phyloP scores from a whole-genome alignment of 1,284 basidiomycete species.

The Athelia sp. region DNA sequence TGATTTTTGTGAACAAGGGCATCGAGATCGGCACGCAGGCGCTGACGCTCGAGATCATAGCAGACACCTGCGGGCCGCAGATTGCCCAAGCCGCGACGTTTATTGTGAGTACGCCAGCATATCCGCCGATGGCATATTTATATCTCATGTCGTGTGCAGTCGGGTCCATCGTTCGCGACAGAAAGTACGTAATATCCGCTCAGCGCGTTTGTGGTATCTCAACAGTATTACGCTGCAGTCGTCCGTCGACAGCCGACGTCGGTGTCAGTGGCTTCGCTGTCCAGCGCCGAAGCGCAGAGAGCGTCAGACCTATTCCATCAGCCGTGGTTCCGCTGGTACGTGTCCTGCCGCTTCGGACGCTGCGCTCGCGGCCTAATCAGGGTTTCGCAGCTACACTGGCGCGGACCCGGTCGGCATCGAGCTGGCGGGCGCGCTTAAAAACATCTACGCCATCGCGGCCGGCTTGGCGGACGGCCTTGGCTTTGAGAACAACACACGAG shows the following conservation, averaged over 20 bases:
- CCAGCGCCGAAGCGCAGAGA: slow-evolving; percentile 62
- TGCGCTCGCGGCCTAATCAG: slow-evolving; percentile 1
- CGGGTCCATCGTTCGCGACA: slow-evolving; percentile 82
- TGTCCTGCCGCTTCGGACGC: slow-evolving; percentile 5
- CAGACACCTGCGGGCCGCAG: slow-evolving; percentile 71
- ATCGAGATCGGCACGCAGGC: slow-evolving; percentile 75
- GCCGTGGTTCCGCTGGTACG: slow-evolving; percentile 81
- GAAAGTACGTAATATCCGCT: slow-evolving; percentile 54
- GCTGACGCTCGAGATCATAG: slow-evolving; percentile 79
- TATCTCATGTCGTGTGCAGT: slow-evolving; percentile 36
- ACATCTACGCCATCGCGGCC: slow-evolving; percentile 89
- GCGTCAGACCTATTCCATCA: slow-evolving; percentile 76
- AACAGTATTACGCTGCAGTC: slow-evolving; percentile 39
- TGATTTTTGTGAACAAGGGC: slow-evolving; percentile 87
- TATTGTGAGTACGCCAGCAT: slow-evolving; percentile 47
- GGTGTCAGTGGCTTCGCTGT: slow-evolving; percentile 78
- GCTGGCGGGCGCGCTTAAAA: slow-evolving; percentile 86
- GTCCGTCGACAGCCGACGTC: slow-evolving; percentile 77
- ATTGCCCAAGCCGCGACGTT: slow-evolving; percentile 73
- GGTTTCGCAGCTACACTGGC: slow-evolving; percentile 59
- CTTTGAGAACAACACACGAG: slow-evolving; percentile 85
- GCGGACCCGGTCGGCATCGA: slow-evolving; percentile 84
- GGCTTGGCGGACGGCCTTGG: slow-evolving; percentile 88
- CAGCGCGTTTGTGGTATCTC: too few relatives aligned
- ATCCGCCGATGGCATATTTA: too few relatives aligned